phyloP scores from a whole-genome alignment of 2,329 filamentous ascomycete genomes.

The Pseudogymnoascus sp. region DNA sequence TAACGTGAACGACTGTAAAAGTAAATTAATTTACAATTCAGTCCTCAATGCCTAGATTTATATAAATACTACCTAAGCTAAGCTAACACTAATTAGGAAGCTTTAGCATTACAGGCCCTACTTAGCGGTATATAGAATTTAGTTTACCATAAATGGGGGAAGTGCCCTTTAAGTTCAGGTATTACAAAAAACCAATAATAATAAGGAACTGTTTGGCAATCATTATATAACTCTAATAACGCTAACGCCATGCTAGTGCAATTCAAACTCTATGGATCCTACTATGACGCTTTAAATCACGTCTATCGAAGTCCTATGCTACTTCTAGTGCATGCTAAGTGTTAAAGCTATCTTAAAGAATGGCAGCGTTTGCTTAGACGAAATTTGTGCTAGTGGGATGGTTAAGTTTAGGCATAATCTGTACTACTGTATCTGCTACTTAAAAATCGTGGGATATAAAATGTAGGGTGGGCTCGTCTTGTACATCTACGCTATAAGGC shows the following conservation, averaged over 20 bases:
- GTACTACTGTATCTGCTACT: conserved; percentile 58
- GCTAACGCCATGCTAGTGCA: background rate
- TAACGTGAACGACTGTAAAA: background rate
- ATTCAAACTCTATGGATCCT: background rate
- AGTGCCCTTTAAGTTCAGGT: background rate
- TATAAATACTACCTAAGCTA: background rate
- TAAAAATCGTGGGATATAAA: conserved; percentile 55
- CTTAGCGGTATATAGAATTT: background rate
- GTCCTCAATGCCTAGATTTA: background rate
- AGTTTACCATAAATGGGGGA: background rate
- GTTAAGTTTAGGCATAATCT: conserved; percentile 56
- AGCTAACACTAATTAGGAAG: background rate
- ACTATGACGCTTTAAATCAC: conserved; percentile 1
- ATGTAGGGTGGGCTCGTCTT: conserved; percentile 29
- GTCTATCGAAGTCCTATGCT: conserved; percentile 49
- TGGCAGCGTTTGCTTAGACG: conserved; percentile 37
- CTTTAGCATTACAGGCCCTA: background rate
- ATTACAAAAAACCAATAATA: background rate
- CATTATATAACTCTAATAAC: background rate
- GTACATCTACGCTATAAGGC: too few species aligned
- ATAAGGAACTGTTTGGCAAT: background rate
- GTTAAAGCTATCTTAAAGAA: conserved; percentile 46
- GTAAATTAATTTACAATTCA: background rate
- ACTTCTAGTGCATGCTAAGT: conserved; percentile 51
- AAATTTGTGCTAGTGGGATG: conserved; percentile 51